Base-by-base conservation (phyloP, 1,284 basidiomycete genomes). In the Athelia psychrophila region DNA sequence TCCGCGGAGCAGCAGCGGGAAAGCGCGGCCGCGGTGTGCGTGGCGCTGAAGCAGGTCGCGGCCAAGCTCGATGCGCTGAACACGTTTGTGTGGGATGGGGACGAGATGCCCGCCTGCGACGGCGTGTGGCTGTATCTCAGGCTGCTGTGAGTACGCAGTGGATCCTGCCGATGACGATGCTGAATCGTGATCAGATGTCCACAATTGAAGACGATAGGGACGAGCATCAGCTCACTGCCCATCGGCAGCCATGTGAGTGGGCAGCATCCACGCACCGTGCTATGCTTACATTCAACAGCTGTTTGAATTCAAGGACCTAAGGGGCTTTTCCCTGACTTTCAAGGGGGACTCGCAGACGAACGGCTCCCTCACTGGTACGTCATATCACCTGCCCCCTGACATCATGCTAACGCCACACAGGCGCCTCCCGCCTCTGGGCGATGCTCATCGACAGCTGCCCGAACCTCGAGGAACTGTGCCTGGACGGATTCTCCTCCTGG, bases 51-150 rank as follows among this genome's bases (percentile, higher is more conserved):
- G 13, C 60, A 70, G 19, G 71, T 74, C 5, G 78, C 80, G 23
- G 70, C 61, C 56, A 65, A 70, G 42, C 66, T 89, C 40, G 86
- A 88, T 51, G 83, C 83, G 19, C 72, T 89, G 46, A 70, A 73
- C 27, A 78, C 71, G 10, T 89, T 89, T 58, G 67, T 78, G 27
- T 89, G 86, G 86, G 82, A 83, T 54, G 83, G 77, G 3, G 81
- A 85, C 50, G 85, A 86, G 30, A 42, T 42, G 16, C 78, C 86
- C 2, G 78, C 75, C 33, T 71, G 80, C 54, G 87, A 89, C 56
- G 80, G 84, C 55, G 84, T 89, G 82, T 89, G 86, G 86, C 78
- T 84, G 54, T 79, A 81, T 51, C 70, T 89, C 56, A 78, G 84
- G 33, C 65, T 77, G 51, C 80, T 78, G 87, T 88, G 63, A 60